Conservation (phyloP, 495 filamentous ascomycete genomes). For the Aspergillus carlsbadensis region DNA sequence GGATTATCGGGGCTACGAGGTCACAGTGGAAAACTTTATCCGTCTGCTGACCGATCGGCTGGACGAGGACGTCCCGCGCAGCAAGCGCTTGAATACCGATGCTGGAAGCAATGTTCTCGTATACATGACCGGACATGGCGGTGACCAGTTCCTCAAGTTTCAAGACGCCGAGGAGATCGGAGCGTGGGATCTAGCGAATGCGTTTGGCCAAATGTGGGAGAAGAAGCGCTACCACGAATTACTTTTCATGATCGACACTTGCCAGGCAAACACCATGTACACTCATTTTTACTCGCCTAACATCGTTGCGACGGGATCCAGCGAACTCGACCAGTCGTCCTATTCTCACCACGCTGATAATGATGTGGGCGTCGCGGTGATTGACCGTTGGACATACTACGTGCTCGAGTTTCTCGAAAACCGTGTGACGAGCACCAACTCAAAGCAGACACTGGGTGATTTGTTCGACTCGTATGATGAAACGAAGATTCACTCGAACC, state of each 20-base stretch:
- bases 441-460: slow-evolving; percentile 85
- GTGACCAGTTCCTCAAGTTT: slow-evolving; percentile 98
- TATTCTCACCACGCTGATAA: slow-evolving; percentile 98
- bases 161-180: slow-evolving; percentile 98
- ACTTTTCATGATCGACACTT: slow-evolving; percentile 99
- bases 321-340: slow-evolving; percentile 87
- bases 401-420: slow-evolving; percentile 96
- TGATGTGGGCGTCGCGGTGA: slow-evolving; percentile 96
- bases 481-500: slow-evolving; percentile 87
- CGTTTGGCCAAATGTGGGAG: slow-evolving; percentile 99
- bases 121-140: slow-evolving; percentile 98
- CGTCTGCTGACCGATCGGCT: slow-evolving; percentile 90
- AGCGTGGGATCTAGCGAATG: slow-evolving; percentile 92
- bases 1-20: slow-evolving; percentile 96
- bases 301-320: slow-evolving; percentile 93
- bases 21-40: slow-evolving; percentile 98
- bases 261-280: slow-evolving; percentile 99
- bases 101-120: slow-evolving; percentile 94
- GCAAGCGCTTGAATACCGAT: slow-evolving; percentile 88
- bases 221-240: slow-evolving; percentile 96
- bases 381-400: slow-evolving; percentile 98
- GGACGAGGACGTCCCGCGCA: slow-evolving; percentile 87
- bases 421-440: slow-evolving; percentile 76
- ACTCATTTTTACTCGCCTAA: slow-evolving; percentile 95
- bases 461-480: slow-evolving; percentile 95